phyloP scores from a whole-genome alignment of 1,284 basidiomycete genomes.

The Cerrena zonata region DNA sequence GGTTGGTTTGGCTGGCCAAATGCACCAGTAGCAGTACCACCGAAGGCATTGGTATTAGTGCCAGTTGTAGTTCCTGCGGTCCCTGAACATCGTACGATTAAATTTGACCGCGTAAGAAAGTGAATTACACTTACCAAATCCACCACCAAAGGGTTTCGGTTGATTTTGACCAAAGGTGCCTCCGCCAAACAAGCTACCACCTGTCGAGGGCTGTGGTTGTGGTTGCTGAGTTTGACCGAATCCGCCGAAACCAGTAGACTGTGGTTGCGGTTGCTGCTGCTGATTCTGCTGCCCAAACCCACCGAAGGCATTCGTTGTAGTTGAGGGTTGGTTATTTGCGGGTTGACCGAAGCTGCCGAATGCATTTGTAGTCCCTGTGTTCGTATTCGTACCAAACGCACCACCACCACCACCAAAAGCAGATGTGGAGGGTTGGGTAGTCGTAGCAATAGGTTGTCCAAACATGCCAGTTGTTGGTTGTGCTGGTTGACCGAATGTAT shows the following conservation, averaged over 20 bases:
- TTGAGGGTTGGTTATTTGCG: slow-evolving; percentile 16
- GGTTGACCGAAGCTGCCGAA: slow-evolving; percentile 40
- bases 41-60: slow-evolving; percentile 36
- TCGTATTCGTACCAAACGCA: not conserved
- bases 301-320: slow-evolving; percentile 36
- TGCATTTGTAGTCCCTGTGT: slow-evolving; percentile 21
- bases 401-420: slow-evolving; percentile 14
- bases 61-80: slow-evolving; percentile 18
- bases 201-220: slow-evolving; percentile 10
- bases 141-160: slow-evolving; percentile 28
- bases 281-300: slow-evolving; percentile 29
- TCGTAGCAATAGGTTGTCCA: slow-evolving; percentile 24
- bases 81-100: too few relatives aligned
- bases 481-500: slow-evolving; percentile 36
- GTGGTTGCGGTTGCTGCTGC: slow-evolving; percentile 21
- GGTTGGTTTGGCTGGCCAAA: slow-evolving; percentile 21
- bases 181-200: slow-evolving; percentile 12
- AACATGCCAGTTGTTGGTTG: slow-evolving; percentile 27
- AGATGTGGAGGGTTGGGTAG: slow-evolving; percentile 24
- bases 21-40: slow-evolving; percentile 28
- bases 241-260: slow-evolving; percentile 23
- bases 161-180: slow-evolving; percentile 28
- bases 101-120: too few relatives aligned
- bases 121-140: slow-evolving; percentile 38
- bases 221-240: slow-evolving; percentile 33